phyloP scores from a whole-genome alignment of 2,329 filamentous ascomycete species.

The Beauveria pseudobassiana region DNA sequence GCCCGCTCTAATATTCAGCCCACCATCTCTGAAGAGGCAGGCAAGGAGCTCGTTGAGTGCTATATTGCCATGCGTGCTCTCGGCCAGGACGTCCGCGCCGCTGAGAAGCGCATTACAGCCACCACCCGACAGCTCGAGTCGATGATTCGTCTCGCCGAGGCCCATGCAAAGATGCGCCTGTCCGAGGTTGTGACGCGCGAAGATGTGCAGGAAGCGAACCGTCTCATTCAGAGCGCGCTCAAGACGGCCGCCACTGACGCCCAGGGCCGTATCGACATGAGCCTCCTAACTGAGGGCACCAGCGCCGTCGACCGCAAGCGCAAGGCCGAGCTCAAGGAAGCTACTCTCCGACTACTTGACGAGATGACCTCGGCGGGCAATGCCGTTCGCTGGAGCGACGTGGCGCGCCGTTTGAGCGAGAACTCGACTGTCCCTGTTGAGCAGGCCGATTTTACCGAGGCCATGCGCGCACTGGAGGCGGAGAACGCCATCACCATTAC shows the following conservation, averaged over 20 bases:
- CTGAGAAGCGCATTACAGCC: constrained; percentile 94
- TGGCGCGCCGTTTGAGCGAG: constrained; percentile 66
- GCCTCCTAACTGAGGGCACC: constrained; percentile 87
- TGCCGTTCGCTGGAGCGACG: constrained; percentile 69
- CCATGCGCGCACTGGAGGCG: constrained; percentile 69
- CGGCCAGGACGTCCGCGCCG: constrained; percentile 75
- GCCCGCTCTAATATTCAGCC: constrained; percentile 83
- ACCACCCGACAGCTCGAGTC: constrained; percentile 95
- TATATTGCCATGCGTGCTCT: constrained; percentile 96
- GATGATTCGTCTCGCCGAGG: constrained; percentile 95
- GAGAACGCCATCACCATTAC: constrained; percentile 75
- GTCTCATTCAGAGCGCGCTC: constrained; percentile 85
- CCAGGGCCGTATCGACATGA: constrained; percentile 93
- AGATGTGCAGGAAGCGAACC: constrained; percentile 85
- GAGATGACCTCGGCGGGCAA: constrained; percentile 65
- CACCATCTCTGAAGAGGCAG: constrained; percentile 68
- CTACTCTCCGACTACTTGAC: constrained; percentile 67
- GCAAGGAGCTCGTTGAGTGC: constrained; percentile 73
- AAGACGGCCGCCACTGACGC: constrained; percentile 97
- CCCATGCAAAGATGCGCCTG: constrained; percentile 96
- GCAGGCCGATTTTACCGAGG: constrained; percentile 72
- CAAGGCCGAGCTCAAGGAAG: constrained; percentile 76
- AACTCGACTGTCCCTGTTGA: constrained; percentile 65
- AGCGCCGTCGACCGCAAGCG: constrained; percentile 78
- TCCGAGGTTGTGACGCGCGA: constrained; percentile 64